These are phyloP conservation scores for Phaffia rhodozyma DNA, from an alignment of 1,284 basidiomycete genomes.

Conservation along the genomic window DNA sequence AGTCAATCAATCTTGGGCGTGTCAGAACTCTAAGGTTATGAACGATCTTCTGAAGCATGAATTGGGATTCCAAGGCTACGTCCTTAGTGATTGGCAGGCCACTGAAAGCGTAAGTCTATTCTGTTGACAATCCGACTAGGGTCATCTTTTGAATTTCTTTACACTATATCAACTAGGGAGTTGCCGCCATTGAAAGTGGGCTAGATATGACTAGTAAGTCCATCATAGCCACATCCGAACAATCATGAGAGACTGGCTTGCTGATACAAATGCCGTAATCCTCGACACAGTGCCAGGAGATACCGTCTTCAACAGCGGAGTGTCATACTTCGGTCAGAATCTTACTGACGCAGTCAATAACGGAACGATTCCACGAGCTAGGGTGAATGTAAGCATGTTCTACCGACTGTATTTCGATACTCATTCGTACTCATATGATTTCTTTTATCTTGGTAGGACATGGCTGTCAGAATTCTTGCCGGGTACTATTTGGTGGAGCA, in stretches of 20 bases:
- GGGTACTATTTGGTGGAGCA: conserved; percentile 51
- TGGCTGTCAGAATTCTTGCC: conserved; percentile 52
- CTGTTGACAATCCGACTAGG: too few species aligned
- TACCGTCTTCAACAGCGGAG: conserved; percentile 18
- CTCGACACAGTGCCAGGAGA: conserved; percentile 16
- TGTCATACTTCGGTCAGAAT: conserved; percentile 45
- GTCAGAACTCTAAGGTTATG: conserved; percentile 53
- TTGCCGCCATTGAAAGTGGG: conserved; percentile 43
- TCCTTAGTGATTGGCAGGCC: conserved; percentile 56
- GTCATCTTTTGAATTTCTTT: not conserved
- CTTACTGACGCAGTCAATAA: conserved; percentile 46
- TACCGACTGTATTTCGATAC: not conserved
- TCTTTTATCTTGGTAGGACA: conserved; percentile 37
- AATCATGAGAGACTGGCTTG: too few species aligned
- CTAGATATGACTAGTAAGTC: conserved; percentile 42
- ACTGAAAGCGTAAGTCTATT: conserved; percentile 37
- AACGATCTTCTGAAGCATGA: conserved; percentile 63
- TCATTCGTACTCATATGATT: conserved; percentile 18
- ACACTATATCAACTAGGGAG: not conserved
- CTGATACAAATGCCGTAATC: not conserved
- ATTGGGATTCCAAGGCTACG: conserved; percentile 63
- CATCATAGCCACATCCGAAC: not conserved
- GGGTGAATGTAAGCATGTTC: conserved; percentile 41
- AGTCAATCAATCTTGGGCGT: conserved; percentile 50
- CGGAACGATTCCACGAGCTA: conserved; percentile 42